These are phyloP conservation scores for Neofusicoccum umdonicola DNA, from an alignment of 2,329 filamentous ascomycete genomes.

Conservation along the genomic window DNA sequence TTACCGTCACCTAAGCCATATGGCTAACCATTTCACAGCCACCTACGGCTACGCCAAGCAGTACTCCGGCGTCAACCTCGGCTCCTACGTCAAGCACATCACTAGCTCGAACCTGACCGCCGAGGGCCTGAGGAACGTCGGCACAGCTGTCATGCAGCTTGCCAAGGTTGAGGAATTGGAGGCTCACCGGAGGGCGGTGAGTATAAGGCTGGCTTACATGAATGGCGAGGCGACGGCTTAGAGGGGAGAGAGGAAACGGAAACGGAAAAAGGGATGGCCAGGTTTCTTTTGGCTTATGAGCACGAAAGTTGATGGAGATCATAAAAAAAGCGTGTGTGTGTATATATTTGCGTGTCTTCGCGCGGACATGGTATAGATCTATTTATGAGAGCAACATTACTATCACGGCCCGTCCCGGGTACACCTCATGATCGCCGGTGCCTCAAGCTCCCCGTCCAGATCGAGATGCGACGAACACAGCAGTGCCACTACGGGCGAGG, in stretches of 20 bases:
- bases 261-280: background rate
- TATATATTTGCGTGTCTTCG: slow-evolving; percentile 8
- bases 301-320: background rate
- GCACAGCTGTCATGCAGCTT: slow-evolving; percentile 87
- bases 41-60: slow-evolving; percentile 98
- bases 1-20: background rate
- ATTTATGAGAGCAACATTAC: background rate
- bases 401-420: too few species aligned
- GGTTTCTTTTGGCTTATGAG: background rate
- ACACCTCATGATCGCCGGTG: too few species aligned
- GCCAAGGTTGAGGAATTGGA: slow-evolving; percentile 93
- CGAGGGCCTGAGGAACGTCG: slow-evolving; percentile 81
- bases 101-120: slow-evolving; percentile 88
- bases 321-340: background rate
- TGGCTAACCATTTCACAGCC: slow-evolving; percentile 51
- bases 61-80: slow-evolving; percentile 95
- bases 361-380: slow-evolving; percentile 1
- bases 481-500: too few species aligned
- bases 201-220: slow-evolving; percentile 54
- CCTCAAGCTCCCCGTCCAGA: too few species aligned
- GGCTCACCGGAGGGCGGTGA: slow-evolving; percentile 77
- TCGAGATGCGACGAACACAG: too few species aligned
- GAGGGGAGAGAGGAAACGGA: background rate
- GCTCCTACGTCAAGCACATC: slow-evolving; percentile 96
- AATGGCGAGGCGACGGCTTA: background rate